These are phyloP conservation scores for Pichia sp. DNA, from an alignment of 1,139 yeast species.

Conservation along the genomic window DNA sequence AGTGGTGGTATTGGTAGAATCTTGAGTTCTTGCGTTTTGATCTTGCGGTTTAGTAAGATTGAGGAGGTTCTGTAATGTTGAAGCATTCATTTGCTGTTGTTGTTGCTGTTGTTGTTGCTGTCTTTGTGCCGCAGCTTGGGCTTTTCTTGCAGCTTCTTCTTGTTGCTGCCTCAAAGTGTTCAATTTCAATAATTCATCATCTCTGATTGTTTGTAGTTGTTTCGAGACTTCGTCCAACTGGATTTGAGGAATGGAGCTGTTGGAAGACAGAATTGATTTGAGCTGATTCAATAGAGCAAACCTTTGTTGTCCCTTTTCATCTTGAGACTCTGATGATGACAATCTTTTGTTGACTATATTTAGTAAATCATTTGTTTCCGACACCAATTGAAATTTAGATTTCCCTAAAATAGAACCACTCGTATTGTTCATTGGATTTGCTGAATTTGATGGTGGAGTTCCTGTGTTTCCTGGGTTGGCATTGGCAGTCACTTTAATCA, in stretches of 20 bases:
- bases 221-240: conserved; percentile 30
- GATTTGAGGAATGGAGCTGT: conserved; percentile 29
- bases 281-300: conserved; percentile 39
- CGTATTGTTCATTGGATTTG: neutral
- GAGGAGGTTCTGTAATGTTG: neutral
- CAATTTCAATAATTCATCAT: conserved; percentile 24
- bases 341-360: conserved; percentile 28
- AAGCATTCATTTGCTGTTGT: conserved; percentile 5
- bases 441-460: neutral
- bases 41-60: neutral
- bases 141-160: conserved; percentile 13
- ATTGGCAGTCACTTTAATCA: conserved; percentile 43
- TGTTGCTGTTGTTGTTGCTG: conserved; percentile 19
- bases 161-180: conserved; percentile 19
- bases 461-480: neutral
- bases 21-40: neutral
- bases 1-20: neutral
- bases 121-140: conserved; percentile 13
- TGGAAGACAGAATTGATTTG: conserved; percentile 28
- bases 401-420: neutral
- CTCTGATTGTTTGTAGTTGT: conserved; percentile 24
- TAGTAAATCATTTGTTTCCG: conserved; percentile 34
- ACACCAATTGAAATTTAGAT: conserved; percentile 28
- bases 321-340: conserved; percentile 17
- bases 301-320: conserved; percentile 24